Percentiles rank a stretch among this genome's conserved stretches.
These are phyloP conservation scores for Skeletonema grethae DNA, from an alignment of 108 stramenopile species.

Conservation along the genomic window DNA sequence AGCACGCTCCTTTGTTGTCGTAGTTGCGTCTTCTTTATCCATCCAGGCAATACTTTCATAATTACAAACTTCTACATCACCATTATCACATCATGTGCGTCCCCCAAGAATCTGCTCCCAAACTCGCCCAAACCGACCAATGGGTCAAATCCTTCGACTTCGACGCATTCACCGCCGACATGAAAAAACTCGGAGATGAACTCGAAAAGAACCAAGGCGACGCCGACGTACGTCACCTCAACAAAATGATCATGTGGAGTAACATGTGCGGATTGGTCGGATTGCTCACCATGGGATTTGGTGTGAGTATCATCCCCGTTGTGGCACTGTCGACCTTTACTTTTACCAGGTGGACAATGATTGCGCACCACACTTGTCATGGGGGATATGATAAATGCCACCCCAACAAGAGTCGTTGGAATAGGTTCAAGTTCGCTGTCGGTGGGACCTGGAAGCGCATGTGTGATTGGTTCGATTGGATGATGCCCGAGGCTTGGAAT, in stretches of 20 bases:
- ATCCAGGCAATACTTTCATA: background rate
- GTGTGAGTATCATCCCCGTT: constrained; percentile 55
- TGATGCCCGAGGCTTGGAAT: constrained; percentile 94
- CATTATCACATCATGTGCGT: constrained; percentile 36
- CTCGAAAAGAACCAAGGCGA: constrained; percentile 77
- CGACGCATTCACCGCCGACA: constrained; percentile 78
- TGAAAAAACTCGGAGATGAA: constrained; percentile 76
- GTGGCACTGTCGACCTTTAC: constrained; percentile 72
- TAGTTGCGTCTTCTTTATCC: constrained; percentile 2
- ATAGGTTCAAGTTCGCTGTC: constrained; percentile 80
- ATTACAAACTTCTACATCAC: background rate
- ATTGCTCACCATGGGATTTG: constrained; percentile 57
- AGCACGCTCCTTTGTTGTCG: background rate
- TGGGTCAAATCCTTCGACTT: constrained; percentile 86
- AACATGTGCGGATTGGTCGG: constrained; percentile 81
- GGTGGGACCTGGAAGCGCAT: constrained; percentile 64
- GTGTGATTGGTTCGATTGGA: constrained; percentile 90
- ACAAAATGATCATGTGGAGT: constrained; percentile 88
- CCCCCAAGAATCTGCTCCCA: constrained; percentile 21
- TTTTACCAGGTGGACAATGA: constrained; percentile 86
- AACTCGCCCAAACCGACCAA: constrained; percentile 58
- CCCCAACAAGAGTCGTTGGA: constrained; percentile 73
- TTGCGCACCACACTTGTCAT: constrained; percentile 90
- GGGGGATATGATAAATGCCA: constrained; percentile 85
- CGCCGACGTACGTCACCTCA: constrained; percentile 85